phyloP scores from a whole-genome alignment of 2,329 filamentous ascomycete species.

The Colletotrichum spaethianum region DNA sequence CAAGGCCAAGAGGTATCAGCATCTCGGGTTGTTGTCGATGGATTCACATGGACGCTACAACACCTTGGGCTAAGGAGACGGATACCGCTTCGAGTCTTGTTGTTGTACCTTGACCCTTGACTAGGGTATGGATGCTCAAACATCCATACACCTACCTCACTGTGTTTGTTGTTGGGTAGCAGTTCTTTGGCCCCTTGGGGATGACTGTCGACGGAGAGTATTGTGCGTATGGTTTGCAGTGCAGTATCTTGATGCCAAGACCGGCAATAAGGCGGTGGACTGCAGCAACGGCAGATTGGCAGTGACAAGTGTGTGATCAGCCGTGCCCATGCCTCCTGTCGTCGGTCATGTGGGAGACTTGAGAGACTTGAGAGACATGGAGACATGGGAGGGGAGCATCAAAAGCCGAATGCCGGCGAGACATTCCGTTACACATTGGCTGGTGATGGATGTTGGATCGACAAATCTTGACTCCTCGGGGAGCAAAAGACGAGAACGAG shows the following conservation, averaged over 20 bases:
- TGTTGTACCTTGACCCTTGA: slow-evolving; percentile 12
- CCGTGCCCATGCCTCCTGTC: slow-evolving; percentile 3
- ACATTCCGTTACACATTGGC: slow-evolving; percentile 7
- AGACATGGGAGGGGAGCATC: slow-evolving; percentile 4
- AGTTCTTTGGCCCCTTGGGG: neutral
- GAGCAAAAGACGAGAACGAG: neutral
- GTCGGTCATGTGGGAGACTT: neutral
- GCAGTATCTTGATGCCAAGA: slow-evolving; percentile 11
- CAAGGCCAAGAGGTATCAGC: slow-evolving; percentile 38
- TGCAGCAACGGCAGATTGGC: slow-evolving; percentile 1
- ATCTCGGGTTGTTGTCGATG: slow-evolving; percentile 27
- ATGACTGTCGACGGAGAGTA: neutral
- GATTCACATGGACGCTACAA: slow-evolving; percentile 33
- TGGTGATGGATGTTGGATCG: neutral
- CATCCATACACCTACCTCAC: neutral
- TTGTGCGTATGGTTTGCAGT: neutral
- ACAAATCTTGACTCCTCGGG: neutral
- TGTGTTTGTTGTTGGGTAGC: neutral
- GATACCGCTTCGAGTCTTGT: neutral
- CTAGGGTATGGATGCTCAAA: neutral
- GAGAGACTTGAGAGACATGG: neutral
- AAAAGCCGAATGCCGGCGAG: slow-evolving; percentile 35
- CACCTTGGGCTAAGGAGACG: neutral
- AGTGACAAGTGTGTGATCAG: slow-evolving; percentile 9
- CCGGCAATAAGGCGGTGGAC: neutral